Conservation (phyloP, 2,329 filamentous ascomycete genomes). For the Xylaria sp. region DNA sequence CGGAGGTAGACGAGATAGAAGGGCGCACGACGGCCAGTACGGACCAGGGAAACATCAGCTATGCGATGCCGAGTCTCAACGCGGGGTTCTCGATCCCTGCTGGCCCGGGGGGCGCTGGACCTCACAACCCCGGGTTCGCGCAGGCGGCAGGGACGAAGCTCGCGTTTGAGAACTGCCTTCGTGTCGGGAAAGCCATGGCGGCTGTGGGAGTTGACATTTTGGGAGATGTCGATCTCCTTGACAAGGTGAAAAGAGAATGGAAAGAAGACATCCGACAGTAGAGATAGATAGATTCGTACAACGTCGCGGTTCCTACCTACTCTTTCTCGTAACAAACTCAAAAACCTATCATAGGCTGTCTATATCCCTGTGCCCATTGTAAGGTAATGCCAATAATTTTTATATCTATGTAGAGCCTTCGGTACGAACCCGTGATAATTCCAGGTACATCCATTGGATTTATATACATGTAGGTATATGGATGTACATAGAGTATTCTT, state of each 20-base stretch:
- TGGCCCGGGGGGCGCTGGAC: constrained; percentile 55
- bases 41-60: constrained; percentile 68
- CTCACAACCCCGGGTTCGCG: constrained; percentile 65
- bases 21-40: constrained; percentile 63
- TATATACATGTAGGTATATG: too few species aligned
- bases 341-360: background rate
- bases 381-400: too few species aligned
- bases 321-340: background rate
- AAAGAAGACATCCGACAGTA: constrained; percentile 40
- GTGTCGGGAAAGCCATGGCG: constrained; percentile 60
- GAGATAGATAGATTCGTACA: background rate
- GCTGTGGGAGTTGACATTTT: constrained; percentile 60
- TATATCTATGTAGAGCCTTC: too few species aligned
- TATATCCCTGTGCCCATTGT: too few species aligned
- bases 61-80: constrained; percentile 65
- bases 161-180: constrained; percentile 58
- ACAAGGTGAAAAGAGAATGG: constrained; percentile 55
- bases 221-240: constrained; percentile 53
- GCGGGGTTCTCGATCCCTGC: constrained; percentile 62
- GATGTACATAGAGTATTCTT: background rate
- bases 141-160: constrained; percentile 59
- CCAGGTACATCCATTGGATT: too few species aligned
- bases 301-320: background rate
- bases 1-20: constrained; percentile 54
- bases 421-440: too few species aligned